Conservation (phyloP, 148 eudicot species). For the Diospyros kaki region DNA sequence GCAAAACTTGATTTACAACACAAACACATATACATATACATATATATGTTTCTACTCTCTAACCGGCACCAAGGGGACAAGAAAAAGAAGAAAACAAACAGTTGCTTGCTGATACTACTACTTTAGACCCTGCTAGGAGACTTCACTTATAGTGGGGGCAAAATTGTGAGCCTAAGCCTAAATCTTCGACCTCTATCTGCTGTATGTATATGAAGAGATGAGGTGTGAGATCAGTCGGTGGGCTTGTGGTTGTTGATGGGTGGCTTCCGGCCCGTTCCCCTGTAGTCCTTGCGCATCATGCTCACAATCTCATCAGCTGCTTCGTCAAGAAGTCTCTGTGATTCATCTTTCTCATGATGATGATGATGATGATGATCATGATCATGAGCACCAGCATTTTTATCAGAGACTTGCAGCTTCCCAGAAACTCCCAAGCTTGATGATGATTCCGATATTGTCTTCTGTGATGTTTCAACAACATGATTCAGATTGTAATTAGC, state of each 20-base stretch:
- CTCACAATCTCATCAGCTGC: constrained; percentile 45
- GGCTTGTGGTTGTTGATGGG: constrained; percentile 57
- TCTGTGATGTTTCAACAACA: not conserved
- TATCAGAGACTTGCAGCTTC: constrained; percentile 4
- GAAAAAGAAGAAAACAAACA: not conserved
- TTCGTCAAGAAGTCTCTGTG: constrained; percentile 14
- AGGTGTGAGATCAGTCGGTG: constrained; percentile 16
- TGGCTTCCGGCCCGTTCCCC: constrained; percentile 29
- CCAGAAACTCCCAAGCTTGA: not conserved
- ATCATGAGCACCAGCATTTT: no score
- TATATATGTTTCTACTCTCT: not conserved
- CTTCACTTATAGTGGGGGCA: constrained; percentile 36
- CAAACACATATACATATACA: no score
- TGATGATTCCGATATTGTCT: constrained; percentile 4
- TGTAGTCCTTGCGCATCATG: constrained; percentile 51
- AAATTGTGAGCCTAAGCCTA: constrained; percentile 44
- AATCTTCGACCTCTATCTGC: not conserved
- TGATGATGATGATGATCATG: no score
- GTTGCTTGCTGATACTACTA: not conserved
- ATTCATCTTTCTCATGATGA: constrained; percentile 17
- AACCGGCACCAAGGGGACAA: not conserved
- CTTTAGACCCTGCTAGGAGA: constrained; percentile 9
- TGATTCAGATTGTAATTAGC: not conserved
- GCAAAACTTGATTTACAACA: no score
- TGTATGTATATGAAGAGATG: not conserved